Evolutionary conservation across 1,284 basidiomycete genomes (phyloP).

Genomic region (Papiliotrema terrestris): DNA sequence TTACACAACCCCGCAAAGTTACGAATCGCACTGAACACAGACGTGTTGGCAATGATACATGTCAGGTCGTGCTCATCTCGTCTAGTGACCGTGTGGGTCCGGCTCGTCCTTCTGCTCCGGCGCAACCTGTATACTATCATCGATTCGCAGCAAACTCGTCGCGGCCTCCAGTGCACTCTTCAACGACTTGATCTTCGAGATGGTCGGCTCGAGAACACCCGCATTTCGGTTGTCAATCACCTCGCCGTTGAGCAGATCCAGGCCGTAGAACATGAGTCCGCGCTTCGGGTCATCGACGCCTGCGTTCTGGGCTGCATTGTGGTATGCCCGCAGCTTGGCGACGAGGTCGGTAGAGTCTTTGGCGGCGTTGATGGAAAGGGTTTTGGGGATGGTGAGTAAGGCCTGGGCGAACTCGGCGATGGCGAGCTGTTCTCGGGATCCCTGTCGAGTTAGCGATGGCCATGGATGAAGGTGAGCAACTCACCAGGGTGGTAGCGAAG

Average conservation of each 20-base stretch:
- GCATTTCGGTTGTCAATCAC: slow-evolving; percentile 92
- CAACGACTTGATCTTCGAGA: slow-evolving; percentile 94
- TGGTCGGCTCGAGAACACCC: slow-evolving; percentile 92
- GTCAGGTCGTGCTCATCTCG: background rate
- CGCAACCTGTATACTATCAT: slow-evolving; percentile 60
- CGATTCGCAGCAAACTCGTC: slow-evolving; percentile 89
- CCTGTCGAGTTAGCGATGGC: slow-evolving; percentile 54
- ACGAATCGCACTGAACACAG: background rate
- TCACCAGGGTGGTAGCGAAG: slow-evolving; percentile 92
- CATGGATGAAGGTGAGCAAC: slow-evolving; percentile 29
- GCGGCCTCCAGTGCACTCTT: slow-evolving; percentile 97
- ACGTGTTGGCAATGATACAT: background rate
- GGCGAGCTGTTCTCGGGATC: slow-evolving; percentile 95
- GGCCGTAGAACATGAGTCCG: slow-evolving; percentile 85
- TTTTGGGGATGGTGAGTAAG: slow-evolving; percentile 92
- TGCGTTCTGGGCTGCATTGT: slow-evolving; percentile 93
- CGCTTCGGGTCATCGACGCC: slow-evolving; percentile 91
- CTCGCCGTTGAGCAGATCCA: slow-evolving; percentile 90
- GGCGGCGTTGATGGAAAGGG: slow-evolving; percentile 94
- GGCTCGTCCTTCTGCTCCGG: slow-evolving; percentile 69
- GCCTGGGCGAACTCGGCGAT: slow-evolving; percentile 97
- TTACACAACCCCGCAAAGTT: background rate
- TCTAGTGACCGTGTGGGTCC: slow-evolving; percentile 60
- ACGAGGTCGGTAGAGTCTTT: slow-evolving; percentile 98
- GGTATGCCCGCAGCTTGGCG: slow-evolving; percentile 93